Conservation (phyloP, 73 alveolate genomes). For the Paramecium caudatum region DNA sequence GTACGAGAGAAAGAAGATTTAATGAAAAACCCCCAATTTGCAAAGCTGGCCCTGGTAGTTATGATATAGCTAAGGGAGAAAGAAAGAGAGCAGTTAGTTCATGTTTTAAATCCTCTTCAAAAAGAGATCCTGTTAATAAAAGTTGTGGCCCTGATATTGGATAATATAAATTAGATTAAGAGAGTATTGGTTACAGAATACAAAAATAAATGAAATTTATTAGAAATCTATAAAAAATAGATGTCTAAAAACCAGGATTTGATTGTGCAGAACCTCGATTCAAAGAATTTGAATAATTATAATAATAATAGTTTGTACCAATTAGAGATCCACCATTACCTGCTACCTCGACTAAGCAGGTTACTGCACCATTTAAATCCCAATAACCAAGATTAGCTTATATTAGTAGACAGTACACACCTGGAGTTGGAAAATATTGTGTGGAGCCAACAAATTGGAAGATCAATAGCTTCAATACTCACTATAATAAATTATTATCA, state of each 20-base stretch:
- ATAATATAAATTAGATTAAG: constrained; percentile 32
- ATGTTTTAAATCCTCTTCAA: constrained; percentile 31
- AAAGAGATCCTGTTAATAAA: background rate
- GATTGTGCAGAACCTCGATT: constrained; percentile 42
- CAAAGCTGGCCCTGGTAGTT: constrained; percentile 60
- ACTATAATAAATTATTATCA: constrained; percentile 31
- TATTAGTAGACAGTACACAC: background rate
- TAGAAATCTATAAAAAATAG: constrained; percentile 48
- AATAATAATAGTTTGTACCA: no score
- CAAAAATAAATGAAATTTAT: constrained; percentile 16
- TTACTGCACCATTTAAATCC: constrained; percentile 47
- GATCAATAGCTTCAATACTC: constrained; percentile 46
- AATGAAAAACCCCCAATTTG: background rate
- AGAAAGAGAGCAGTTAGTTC: constrained; percentile 39
- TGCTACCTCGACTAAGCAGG: background rate
- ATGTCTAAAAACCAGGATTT: constrained; percentile 55
- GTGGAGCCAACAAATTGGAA: constrained; percentile 37
- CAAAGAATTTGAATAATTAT: background rate
- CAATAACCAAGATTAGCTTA: constrained; percentile 13
- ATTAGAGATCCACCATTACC: no score
- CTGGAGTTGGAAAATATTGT: constrained; percentile 52
- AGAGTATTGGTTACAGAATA: background rate
- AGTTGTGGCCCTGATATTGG: constrained; percentile 26
- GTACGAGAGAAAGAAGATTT: constrained; percentile 26
- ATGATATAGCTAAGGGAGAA: background rate